Base-by-base conservation (phyloP, 202 grass and related monocot species). In the Digitaria exilis region DNA sequence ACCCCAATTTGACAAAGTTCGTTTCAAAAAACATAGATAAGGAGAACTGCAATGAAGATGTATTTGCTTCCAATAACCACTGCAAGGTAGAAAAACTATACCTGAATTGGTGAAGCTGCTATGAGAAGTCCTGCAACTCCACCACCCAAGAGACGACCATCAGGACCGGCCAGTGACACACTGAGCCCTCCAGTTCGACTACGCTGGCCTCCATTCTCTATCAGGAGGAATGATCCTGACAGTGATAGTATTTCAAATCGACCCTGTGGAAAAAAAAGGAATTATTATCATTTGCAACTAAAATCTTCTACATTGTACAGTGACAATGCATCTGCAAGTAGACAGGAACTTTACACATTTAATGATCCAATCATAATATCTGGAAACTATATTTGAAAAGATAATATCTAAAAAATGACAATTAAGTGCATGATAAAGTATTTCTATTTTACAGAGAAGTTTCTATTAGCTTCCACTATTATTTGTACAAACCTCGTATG, bases 201-300 rank as follows among this genome's bases (percentile, higher is more conserved):
- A 73, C 87, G 89, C 57, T 98, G 95, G 13, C 85, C 89, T 73
- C 93, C 85, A 60, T 67, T 93, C 22, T 98, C 96, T 21, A 79
- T 88, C 30, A 90, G 85, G 55, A 98, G 70, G 84, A 92, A 94
- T 19, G 96, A 96, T 4, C 96, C 96, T 13, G 96, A 98, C 66
- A 98, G 87, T 6, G 93, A 96, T 50, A 98, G 67, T 79, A 98
- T 98, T 84, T 98, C 96, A 49, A 98, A 98, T 75, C 89, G 91
- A 19, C 96, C 96, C 93, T 98, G 75, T 31, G 54, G 41, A 57
- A 17, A 24, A 69, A 85, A 73, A 6, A 30, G 0, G 19, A 51
- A 60, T 46, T 69, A 76, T 78, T 28, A 76, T 45, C 28, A 80
- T 66, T 21, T 34, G 52, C 8, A 6, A 81, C 70, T 51, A 13